Evolutionary conservation across 176 grass and related monocot genomes (phyloP).

Genomic region (Melocanna baccifera): DNA sequence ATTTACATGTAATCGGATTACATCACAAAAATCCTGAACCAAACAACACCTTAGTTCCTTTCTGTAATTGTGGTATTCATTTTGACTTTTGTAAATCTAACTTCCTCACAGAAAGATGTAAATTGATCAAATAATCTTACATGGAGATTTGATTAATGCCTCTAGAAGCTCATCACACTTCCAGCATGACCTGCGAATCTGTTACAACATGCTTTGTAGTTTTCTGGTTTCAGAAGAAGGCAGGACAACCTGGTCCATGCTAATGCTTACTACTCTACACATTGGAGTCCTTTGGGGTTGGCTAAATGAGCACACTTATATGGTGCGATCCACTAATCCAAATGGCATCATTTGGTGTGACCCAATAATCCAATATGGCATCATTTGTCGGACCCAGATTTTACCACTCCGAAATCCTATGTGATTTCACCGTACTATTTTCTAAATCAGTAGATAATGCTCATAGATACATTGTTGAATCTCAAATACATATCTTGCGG

Average conservation of each 20-base stretch:
- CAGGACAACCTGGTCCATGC: background rate
- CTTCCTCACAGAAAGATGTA: background rate
- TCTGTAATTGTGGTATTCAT: background rate
- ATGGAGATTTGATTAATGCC: background rate
- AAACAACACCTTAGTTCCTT: background rate
- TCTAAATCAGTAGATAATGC: too few species aligned
- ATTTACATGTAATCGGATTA: too few species aligned
- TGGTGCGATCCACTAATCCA: background rate
- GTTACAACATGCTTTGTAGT: background rate
- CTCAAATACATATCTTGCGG: too few species aligned
- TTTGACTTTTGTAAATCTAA: background rate
- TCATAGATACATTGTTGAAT: too few species aligned
- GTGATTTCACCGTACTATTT: too few species aligned
- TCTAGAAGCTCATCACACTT: conserved; percentile 4
- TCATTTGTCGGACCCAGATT: too few species aligned
- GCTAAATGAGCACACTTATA: background rate
- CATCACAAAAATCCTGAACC: too few species aligned
- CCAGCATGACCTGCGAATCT: background rate
- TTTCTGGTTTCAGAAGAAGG: background rate
- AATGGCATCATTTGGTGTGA: too few species aligned
- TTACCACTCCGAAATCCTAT: accelerated
- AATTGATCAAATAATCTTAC: background rate
- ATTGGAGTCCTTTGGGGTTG: background rate
- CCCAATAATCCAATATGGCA: too few species aligned
- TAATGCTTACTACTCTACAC: background rate